A percentile compares a stretch with the other conserved stretches of the same genome.
Evolutionary conservation across 2,329 filamentous ascomycete species (phyloP).

Genomic region (Talaromyces sp.): DNA sequence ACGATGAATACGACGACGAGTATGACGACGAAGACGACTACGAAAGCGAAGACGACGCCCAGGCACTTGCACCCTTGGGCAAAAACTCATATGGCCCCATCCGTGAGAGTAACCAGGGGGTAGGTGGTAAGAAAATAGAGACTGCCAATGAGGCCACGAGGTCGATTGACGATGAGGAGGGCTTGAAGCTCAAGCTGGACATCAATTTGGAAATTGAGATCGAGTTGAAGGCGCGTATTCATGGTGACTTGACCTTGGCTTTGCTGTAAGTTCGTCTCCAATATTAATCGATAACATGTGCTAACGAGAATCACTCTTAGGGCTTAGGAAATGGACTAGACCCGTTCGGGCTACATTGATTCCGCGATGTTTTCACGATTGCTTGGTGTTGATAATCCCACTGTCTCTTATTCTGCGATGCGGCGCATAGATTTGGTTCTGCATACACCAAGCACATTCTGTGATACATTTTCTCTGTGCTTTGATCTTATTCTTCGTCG

Average conservation of each 20-base stretch:
- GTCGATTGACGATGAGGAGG: constrained; percentile 12
- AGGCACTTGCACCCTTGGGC: background rate
- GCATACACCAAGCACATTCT: background rate
- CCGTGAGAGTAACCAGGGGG: background rate
- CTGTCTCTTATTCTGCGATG: background rate
- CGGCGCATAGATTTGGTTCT: background rate
- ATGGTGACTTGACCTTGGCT: constrained; percentile 56
- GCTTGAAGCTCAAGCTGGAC: constrained; percentile 49
- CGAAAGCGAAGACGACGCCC: constrained; percentile 3
- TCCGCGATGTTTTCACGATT: background rate
- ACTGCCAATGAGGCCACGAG: constrained; percentile 1
- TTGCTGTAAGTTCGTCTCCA: constrained; percentile 34
- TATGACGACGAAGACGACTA: constrained; percentile 6
- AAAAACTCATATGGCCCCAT: background rate
- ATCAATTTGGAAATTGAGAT: constrained; percentile 57
- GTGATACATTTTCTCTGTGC: background rate
- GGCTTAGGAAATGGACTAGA: background rate
- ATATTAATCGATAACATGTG: background rate
- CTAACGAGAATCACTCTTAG: background rate
- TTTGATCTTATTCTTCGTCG: background rate
- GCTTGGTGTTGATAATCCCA: background rate
- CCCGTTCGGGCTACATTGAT: background rate
- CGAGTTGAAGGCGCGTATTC: constrained; percentile 57
- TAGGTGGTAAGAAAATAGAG: constrained; percentile 2
- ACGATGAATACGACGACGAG: background rate